Evolutionary conservation across 2,329 filamentous ascomycete genomes (phyloP), one percentile per base, ranked within the genome.

Genomic region (Lojkania enalia): DNA sequence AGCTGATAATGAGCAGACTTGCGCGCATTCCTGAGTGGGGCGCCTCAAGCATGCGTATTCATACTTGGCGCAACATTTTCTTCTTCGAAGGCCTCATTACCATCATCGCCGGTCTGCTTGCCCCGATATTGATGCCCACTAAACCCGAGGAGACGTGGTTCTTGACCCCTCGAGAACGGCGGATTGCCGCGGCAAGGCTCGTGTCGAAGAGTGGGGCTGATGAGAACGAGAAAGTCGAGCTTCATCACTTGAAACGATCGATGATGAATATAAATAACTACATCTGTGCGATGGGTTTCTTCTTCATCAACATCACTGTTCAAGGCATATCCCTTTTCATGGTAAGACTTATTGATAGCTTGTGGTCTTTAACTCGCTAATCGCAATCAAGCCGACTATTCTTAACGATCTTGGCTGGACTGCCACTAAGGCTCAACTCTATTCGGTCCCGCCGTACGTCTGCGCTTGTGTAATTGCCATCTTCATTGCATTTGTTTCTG

Each of bases 41-140:
- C 0, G 58, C 69, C 5, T 66, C 61, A 0, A 49, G 64, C 2
- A 70, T 70, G 46, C 68, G 57, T 20, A 71, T 83, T 40, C 69
- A 77, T 51, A 77, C 72, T 0, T 70, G 64, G 65, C 60, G 63
- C 21, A 66, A 68, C 38, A 84, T 84, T 53, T 84, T 84, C 70
- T 82, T 84, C 66, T 83, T 84, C 47, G 81, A 84, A 58, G 81
- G 81, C 0, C 60, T 82, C 31, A 55, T 82, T 49, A 84, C 80
- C 7, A 62, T 77, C 16, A 46, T 78, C 31, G 55, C 78, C 11
- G 79, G 77, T 0, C 29, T 74, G 1, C 46, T 68, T 1, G 77
- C 79, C 1, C 78, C 79, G 0, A 69, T 78, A 39, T 65, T 79
- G 49, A 75, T 83, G 69, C 79, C 80, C 0, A 73, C 72, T 5